A percentile compares a stretch with the other conserved stretches of the same genome.
These are phyloP conservation scores for Sporothrix euskadiensis DNA, from an alignment of 2,329 filamentous ascomycete genomes.

Conservation along the genomic window DNA sequence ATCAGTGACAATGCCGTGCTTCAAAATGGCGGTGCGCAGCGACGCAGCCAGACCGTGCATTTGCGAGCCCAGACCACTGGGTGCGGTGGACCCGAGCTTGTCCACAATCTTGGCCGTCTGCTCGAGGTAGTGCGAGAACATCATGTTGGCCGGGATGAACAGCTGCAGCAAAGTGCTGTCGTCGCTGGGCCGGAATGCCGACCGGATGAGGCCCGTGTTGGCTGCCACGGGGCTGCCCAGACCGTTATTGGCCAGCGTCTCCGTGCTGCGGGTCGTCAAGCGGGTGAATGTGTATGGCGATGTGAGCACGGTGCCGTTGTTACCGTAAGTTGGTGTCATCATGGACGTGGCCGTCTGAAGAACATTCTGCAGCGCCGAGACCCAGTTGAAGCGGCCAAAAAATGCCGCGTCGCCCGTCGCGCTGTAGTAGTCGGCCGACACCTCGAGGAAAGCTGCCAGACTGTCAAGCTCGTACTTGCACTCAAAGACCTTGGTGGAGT, in stretches of 20 bases:
- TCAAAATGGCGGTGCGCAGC: constrained; percentile 39
- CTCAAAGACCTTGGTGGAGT: constrained; percentile 75
- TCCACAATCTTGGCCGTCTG: constrained; percentile 51
- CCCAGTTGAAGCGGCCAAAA: constrained; percentile 73
- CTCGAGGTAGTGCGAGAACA: constrained; percentile 66
- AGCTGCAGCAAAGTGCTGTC: constrained; percentile 84
- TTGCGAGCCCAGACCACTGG: constrained; percentile 48
- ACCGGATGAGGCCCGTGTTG: constrained; percentile 79
- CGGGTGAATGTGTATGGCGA: constrained; percentile 76
- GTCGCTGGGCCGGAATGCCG: constrained; percentile 87
- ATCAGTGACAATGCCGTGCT: constrained; percentile 51
- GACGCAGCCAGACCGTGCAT: constrained; percentile 62
- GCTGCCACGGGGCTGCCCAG: constrained; percentile 77
- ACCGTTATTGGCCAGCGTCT: constrained; percentile 76
- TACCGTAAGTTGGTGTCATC: constrained; percentile 70
- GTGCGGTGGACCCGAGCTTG: constrained; percentile 40
- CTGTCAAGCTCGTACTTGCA: constrained; percentile 97
- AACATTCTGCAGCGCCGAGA: constrained; percentile 68
- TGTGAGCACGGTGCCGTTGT: constrained; percentile 56
- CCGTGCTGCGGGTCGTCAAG: constrained; percentile 69
- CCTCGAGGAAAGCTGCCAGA: constrained; percentile 79
- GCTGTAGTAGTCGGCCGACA: constrained; percentile 77
- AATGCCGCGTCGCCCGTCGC: constrained; percentile 71
- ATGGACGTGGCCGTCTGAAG: constrained; percentile 69
- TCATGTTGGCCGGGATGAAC: constrained; percentile 88